Conservation (phyloP, 495 filamentous ascomycete genomes). For the Oleoguttula mirabilis region DNA sequence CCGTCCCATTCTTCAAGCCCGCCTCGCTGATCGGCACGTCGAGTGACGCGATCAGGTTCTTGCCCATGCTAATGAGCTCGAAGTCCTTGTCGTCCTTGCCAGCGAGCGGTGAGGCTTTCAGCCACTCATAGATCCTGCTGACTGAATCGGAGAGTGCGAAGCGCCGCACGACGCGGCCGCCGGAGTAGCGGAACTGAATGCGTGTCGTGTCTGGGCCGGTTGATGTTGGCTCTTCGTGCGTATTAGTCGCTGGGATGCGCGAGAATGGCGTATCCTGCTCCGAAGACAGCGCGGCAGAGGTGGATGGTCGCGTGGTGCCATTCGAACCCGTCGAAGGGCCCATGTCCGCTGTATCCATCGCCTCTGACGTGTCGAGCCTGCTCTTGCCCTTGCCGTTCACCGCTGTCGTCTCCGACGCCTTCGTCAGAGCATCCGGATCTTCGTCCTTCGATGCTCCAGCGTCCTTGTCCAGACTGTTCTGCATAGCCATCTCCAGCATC, state of each 20-base stretch:
- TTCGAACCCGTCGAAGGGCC: conserved; percentile 1
- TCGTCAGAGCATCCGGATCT: conserved; percentile 82
- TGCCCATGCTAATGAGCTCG: conserved; percentile 71
- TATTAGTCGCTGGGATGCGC: conserved; percentile 53
- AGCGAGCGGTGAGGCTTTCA: conserved; percentile 69
- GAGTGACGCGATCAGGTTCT: conserved; percentile 65
- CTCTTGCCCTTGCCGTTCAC: conserved; percentile 50
- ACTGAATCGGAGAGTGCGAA: conserved; percentile 76
- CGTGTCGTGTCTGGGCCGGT: conserved; percentile 63
- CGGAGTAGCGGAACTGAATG: conserved; percentile 79
- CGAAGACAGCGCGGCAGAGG: conserved; percentile 5
- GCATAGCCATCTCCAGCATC: conserved; percentile 84
- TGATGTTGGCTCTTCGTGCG: conserved; percentile 64
- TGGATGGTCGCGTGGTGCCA: conserved; percentile 1
- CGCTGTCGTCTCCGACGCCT: conserved; percentile 34
- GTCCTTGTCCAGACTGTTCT: conserved; percentile 59
- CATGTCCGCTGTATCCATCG: conserved; percentile 27
- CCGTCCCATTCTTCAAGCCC: conserved; percentile 75
- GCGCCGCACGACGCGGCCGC: conserved; percentile 66
- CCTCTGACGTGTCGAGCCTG: conserved; percentile 30
- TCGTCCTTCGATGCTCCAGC: conserved; percentile 28
- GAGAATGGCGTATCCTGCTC: conserved; percentile 44
- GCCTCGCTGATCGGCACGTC: conserved; percentile 63
- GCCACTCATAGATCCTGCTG: conserved; percentile 81
- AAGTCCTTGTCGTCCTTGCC: conserved; percentile 70